These are phyloP conservation scores for Claviceps arundinis DNA, from an alignment of 2,329 filamentous ascomycete genomes.

Conservation along the genomic window DNA sequence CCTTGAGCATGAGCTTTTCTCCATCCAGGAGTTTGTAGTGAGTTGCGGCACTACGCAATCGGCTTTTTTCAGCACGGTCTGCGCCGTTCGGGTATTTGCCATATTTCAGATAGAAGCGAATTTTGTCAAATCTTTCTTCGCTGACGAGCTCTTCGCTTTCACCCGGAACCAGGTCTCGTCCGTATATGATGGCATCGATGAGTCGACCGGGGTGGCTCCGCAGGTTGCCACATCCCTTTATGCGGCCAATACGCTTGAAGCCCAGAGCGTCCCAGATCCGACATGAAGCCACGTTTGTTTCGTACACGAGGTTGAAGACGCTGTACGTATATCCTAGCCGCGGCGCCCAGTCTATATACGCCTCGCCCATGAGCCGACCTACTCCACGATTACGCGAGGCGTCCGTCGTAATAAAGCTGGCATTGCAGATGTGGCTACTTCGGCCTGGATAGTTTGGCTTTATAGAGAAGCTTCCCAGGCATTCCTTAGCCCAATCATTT, in stretches of 20 bases:
- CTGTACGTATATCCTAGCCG: slow-evolving; percentile 81
- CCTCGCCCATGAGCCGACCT: slow-evolving; percentile 62
- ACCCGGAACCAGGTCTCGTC: slow-evolving; percentile 41
- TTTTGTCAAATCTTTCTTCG: slow-evolving; percentile 97
- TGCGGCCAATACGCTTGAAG: slow-evolving; percentile 81
- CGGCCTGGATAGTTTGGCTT: slow-evolving; percentile 87
- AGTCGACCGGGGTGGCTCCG: slow-evolving; percentile 55
- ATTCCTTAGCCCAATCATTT: slow-evolving; percentile 67
- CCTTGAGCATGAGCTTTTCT: slow-evolving; percentile 88
- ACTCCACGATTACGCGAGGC: slow-evolving; percentile 61
- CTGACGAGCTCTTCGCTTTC: slow-evolving; percentile 74
- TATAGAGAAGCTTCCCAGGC: slow-evolving; percentile 84
- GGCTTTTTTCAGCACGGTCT: slow-evolving; percentile 89
- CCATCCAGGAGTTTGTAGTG: slow-evolving; percentile 76
- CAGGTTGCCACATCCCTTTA: slow-evolving; percentile 58
- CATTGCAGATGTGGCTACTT: slow-evolving; percentile 85
- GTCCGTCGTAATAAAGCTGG: slow-evolving; percentile 62
- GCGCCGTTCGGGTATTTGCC: slow-evolving; percentile 86
- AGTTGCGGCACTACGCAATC: slow-evolving; percentile 81
- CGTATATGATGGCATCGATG: slow-evolving; percentile 68
- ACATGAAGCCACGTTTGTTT: slow-evolving; percentile 82
- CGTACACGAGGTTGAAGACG: slow-evolving; percentile 89
- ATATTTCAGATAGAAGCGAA: slow-evolving; percentile 91
- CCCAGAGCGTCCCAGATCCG: slow-evolving; percentile 85
- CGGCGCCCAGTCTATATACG: slow-evolving; percentile 65